Evolutionary conservation across 2,329 filamentous ascomycete species (phyloP).

Genomic region (Biscogniauxia marginata): DNA sequence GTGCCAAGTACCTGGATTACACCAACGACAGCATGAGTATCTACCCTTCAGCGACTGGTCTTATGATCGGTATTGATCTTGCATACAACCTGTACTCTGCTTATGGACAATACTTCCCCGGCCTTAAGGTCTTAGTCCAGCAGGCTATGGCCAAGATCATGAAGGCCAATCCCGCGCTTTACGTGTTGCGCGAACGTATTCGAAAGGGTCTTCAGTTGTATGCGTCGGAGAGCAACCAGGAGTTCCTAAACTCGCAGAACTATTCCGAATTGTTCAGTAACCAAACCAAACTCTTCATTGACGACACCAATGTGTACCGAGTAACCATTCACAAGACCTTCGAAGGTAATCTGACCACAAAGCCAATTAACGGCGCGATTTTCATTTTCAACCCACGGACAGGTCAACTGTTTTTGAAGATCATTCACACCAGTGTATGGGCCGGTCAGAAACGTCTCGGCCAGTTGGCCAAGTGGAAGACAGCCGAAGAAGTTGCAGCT

Average conservation of each 20-base stretch:
- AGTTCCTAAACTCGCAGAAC: conserved; percentile 98
- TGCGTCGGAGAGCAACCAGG: conserved; percentile 97
- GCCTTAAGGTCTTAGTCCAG: conserved; percentile 90
- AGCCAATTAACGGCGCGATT: conserved; percentile 98
- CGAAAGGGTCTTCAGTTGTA: conserved; percentile 97
- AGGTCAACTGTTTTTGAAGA: conserved; percentile 96
- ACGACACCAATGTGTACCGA: conserved; percentile 98
- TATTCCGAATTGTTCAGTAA: conserved; percentile 99
- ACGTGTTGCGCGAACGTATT: conserved; percentile 95
- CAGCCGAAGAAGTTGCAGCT: conserved; percentile 97
- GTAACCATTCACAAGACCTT: conserved; percentile 99
- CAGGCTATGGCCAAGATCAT: conserved; percentile 99
- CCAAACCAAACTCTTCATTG: conserved; percentile 97
- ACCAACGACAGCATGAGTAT: conserved; percentile 99
- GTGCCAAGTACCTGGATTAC: conserved; percentile 98
- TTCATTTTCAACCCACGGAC: conserved; percentile 99
- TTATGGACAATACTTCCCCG: conserved; percentile 98
- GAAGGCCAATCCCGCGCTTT: conserved; percentile 97
- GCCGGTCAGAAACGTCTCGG: conserved; percentile 98
- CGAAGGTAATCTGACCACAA: conserved; percentile 97
- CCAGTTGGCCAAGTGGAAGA: conserved; percentile 99
- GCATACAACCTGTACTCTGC: conserved; percentile 98
- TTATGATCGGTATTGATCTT: conserved; percentile 97
- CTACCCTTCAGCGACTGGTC: conserved; percentile 91
- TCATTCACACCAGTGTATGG: conserved; percentile 99